Percentiles rank a stretch among this genome's conserved stretches.
phyloP scores from a whole-genome alignment of 2,329 filamentous ascomycete genomes.

The Mycosphaerelloides madeirae region DNA sequence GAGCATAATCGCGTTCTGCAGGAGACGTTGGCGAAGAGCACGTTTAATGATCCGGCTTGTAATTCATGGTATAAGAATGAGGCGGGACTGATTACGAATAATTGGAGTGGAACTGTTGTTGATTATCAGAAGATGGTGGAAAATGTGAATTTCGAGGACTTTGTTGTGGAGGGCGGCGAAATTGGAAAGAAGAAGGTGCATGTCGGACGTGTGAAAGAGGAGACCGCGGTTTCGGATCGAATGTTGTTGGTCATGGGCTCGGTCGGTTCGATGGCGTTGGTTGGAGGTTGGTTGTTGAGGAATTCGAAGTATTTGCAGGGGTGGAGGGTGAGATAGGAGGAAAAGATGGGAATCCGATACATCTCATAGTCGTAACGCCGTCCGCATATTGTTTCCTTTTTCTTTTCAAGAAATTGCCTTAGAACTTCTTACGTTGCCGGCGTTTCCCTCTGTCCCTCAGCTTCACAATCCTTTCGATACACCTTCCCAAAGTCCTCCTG shows the following conservation, averaged over 20 bases:
- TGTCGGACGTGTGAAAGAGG: conserved; percentile 44
- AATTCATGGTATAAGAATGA: conserved; percentile 55
- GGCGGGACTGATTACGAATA: conserved; percentile 53
- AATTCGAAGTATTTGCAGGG: conserved; percentile 24
- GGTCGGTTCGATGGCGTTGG: conserved; percentile 34
- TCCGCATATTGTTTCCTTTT: too few relatives aligned
- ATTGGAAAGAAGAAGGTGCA: conserved; percentile 33
- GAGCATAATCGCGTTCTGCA: conserved; percentile 48
- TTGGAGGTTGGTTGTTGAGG: conserved; percentile 45
- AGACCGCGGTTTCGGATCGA: conserved; percentile 39
- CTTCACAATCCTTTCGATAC: too few relatives aligned
- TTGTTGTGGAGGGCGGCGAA: conserved; percentile 32
- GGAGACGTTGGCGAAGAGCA: conserved; percentile 37
- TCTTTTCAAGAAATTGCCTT: too few relatives aligned
- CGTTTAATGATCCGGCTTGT: conserved; percentile 53
- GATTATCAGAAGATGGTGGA: conserved; percentile 50
- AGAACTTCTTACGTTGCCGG: too few relatives aligned
- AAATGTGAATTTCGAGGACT: conserved; percentile 45
- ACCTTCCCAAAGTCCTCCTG: too few relatives aligned
- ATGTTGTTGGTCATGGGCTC: conserved; percentile 33
- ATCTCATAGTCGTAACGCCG: too few relatives aligned
- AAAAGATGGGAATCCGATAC: too few relatives aligned
- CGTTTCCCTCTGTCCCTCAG: too few relatives aligned
- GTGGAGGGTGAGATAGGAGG: conserved; percentile 16
- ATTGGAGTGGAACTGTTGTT: conserved; percentile 51